Evolutionary conservation across 148 eudicot genomes (phyloP), one percentile per base, ranked within the genome.

Genomic region (Euryodendron excelsum): DNA sequence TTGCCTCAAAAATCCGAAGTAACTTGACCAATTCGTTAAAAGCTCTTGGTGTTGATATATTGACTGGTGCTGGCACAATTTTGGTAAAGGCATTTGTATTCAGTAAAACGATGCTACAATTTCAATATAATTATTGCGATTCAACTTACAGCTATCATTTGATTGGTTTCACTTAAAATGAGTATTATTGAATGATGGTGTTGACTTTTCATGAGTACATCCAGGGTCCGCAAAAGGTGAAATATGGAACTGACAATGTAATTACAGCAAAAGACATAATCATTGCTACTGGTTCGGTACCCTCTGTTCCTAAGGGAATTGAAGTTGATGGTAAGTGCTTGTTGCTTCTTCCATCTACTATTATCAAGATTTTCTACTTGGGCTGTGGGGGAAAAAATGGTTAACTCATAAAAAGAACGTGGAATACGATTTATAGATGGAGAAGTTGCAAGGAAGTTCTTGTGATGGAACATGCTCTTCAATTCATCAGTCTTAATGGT

Each of bases 221-320:
- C 11, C 89, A 96, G 99, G 99, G 99, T 50, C 98, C 97, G 33
- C 96, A 93, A 76, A 93, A 91, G 84, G 96, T 96, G 33, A 50
- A 79, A 73, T 79, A 48, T 64, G 82, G 82, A 21, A 66, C 72
- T 1, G 86, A 88, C 65, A 88, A 77, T 78, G 81, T 90, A 39
- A 84, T 93, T 77, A 93, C 93, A 27, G 98, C 99, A 66, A 96
- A 90, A 85, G 96, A 96, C 82, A 90, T 93, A 74, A 91, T 96
- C 78, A 90, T 96, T 85, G 99, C 99, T 45, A 96, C 99, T 66
- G 99, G 99, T 79, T 96, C 99, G 72, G 91, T 89, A 71, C 99
- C 99, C 47, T 79, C 88, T 75, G 99, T 96, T 41, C 99, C 99
- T 36, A 96, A 90, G 86, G 99, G 99, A 86, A 92, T 96, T 76